Evolutionary conservation across 169 alveolate species (phyloP).

Genomic region (Babesia ovata): DNA sequence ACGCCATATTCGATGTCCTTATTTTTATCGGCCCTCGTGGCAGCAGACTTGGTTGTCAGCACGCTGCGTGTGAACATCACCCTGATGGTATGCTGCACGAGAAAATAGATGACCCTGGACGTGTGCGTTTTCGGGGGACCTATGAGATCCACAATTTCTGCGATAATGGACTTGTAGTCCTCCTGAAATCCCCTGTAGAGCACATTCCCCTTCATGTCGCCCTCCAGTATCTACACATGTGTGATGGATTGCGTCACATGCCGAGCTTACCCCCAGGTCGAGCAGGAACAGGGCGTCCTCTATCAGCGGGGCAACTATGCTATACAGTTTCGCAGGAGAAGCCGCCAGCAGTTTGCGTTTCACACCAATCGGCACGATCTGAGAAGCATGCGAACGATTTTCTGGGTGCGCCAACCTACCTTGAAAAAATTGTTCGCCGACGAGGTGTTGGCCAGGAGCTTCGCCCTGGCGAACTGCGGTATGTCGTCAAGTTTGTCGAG

Average conservation of each 20-base stretch:
- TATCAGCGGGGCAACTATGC: constrained; percentile 41
- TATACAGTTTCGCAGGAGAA: constrained; percentile 44
- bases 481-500: constrained; percentile 70
- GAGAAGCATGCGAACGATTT: not conserved
- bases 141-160: constrained; percentile 43
- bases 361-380: constrained; percentile 41
- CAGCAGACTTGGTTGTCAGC: constrained; percentile 31
- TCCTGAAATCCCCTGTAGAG: constrained; percentile 17
- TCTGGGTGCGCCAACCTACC: constrained; percentile 21
- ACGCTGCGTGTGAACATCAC: constrained; percentile 55
- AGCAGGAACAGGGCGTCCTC: constrained; percentile 54
- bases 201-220: constrained; percentile 17
- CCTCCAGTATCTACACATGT: constrained; percentile 44
- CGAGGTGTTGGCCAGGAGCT: constrained; percentile 72
- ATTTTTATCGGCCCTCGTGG: constrained; percentile 8
- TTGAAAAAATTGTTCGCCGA: constrained; percentile 73
- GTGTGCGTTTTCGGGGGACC: constrained; percentile 54
- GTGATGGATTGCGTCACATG: not conserved
- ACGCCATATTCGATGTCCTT: constrained; percentile 31
- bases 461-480: constrained; percentile 67
- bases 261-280: constrained; percentile 50
- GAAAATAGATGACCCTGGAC: constrained; percentile 43
- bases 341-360: constrained; percentile 65
- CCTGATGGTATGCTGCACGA: constrained; percentile 36
- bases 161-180: constrained; percentile 34